Percentiles rank a stretch among this genome's conserved stretches.
phyloP scores from a whole-genome alignment of 768 basidiomycete species.

The Lentinula aciculospora region DNA sequence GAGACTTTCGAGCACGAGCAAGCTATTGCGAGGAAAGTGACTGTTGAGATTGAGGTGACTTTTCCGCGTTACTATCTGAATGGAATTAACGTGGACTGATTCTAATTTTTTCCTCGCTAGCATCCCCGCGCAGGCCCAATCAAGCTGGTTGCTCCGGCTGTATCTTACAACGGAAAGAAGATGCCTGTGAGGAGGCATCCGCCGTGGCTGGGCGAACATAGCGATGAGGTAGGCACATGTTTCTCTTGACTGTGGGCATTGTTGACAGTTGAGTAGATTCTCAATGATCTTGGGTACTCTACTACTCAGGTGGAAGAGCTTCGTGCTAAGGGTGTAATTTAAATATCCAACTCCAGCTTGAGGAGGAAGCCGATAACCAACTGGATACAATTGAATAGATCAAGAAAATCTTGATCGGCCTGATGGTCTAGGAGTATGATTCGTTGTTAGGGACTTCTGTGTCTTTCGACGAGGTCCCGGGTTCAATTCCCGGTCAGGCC shows the following conservation, averaged over 20 bases:
- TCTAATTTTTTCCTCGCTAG: constrained; percentile 27
- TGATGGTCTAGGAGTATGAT: constrained; percentile 6
- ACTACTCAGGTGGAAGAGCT: neutral
- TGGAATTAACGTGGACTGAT: constrained; percentile 4
- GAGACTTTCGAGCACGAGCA: constrained; percentile 89
- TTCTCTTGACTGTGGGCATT: neutral
- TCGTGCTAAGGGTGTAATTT: neutral
- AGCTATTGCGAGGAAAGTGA: constrained; percentile 69
- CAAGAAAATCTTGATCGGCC: neutral
- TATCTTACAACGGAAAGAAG: constrained; percentile 73
- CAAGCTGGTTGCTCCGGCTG: constrained; percentile 77
- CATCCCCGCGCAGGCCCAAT: constrained; percentile 74
- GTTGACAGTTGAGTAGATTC: neutral
- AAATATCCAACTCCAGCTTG: neutral
- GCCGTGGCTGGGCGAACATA: constrained; percentile 86
- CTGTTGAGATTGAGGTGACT: constrained; percentile 74
- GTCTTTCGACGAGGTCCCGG: constrained; percentile 1
- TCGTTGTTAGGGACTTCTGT: neutral
- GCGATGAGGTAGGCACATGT: constrained; percentile 49
- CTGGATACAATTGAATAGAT: neutral
- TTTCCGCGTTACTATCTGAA: constrained; percentile 13
- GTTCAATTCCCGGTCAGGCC: neutral
- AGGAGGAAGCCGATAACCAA: neutral
- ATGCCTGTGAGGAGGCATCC: constrained; percentile 75
- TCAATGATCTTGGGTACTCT: neutral